Evolutionary conservation across 179 eudicot genomes (phyloP), one percentile per base, ranked within the genome.

Genomic region (Dionaea muscipula): DNA sequence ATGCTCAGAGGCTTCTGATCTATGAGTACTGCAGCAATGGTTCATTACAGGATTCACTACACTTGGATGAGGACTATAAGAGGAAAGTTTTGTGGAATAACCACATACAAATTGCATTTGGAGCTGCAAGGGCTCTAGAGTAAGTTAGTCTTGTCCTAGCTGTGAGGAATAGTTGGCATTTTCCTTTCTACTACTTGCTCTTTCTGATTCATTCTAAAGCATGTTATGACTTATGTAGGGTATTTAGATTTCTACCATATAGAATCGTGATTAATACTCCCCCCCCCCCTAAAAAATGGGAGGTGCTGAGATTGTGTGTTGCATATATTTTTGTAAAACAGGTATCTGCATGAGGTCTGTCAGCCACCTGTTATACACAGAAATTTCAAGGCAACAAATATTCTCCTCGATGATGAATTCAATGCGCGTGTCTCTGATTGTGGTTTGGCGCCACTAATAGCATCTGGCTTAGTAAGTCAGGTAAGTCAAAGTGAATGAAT

Each of bases 331-430:
- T 7, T 57, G 20, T 47, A 15, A 26, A 28, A 59, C 62, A 91
- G 98, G 78, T 91, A 91, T 70, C 73, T 91, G 66, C 96, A 91
- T 24, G 98, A 91, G 79, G 67, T 77, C 55, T 87, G 89, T 64
- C 94, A 87, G 61, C 96, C 98, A 27, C 84, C 93, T 28, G 69
- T 91, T 39, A 76, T 91, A 23, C 98, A 91, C 65, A 69, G 98
- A 71, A 87, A 91, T 70, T 91, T 91, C 86, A 91, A 91, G 66
- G 75, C 98, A 45, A 81, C 72, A 18, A 91, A 91, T 74, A 75
- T 91, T 71, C 89, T 87, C 54, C 88, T 91, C 27, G 93, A 91
- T 63, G 98, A 91, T 56, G 98, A 87, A 38, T 83, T 87, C 24
- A 65, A 68, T 55, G 93, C 87, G 45, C 86, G 71, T 56, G 89